Base-by-base conservation (phyloP, 129 eudicot genomes). In the Centrapalus pauciflorus region DNA sequence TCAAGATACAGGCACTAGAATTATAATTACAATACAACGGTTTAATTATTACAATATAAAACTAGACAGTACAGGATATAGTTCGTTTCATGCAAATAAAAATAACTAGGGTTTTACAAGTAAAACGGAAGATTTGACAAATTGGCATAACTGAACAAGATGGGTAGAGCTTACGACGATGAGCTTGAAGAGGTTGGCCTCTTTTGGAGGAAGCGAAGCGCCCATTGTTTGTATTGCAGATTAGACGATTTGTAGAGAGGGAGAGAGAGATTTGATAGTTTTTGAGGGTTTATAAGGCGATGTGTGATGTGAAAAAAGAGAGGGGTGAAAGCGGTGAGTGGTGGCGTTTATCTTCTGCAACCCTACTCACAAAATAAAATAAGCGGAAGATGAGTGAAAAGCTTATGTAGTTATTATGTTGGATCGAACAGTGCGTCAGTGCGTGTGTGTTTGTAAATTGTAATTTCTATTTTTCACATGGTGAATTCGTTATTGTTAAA, bases 311-410 rank as follows among this genome's bases (percentile, higher is more conserved):
- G 73, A 65, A 64, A 72, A n/a, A 59, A 26, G 67, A 72, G 63
- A 56, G 48, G 28, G 70, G 26, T 61, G 74, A 76, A 43, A 60
- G 58, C 16, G 72, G 67, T 4, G 63, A 25, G 76, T 67, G 89
- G 87, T 87, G 96, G 96, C 96, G 94, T 88, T 85, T 88, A 81
- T 92, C 95, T 85, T 81, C 95, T 88, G 95, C 98, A 92, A 88
- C 96, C 96, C 98, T 88, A 87, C 88, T 58, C 35, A 10, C 25
- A 24, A 4, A 7, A 33, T 24, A 28, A 43, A 56, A 48, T 9
- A 1, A 13, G 38, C 20, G 46, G 19, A 17, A 4, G 30, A 35
- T 17, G 51, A 69, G 38, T n/a, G 46, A 0, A 21, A 40, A 35
- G n/a, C 5, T 29, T n/a, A 6, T 0, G n/a, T n/a, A n/a, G n/a